phyloP scores from a whole-genome alignment of 345 rosid species.

The Eucalyptus albens region DNA sequence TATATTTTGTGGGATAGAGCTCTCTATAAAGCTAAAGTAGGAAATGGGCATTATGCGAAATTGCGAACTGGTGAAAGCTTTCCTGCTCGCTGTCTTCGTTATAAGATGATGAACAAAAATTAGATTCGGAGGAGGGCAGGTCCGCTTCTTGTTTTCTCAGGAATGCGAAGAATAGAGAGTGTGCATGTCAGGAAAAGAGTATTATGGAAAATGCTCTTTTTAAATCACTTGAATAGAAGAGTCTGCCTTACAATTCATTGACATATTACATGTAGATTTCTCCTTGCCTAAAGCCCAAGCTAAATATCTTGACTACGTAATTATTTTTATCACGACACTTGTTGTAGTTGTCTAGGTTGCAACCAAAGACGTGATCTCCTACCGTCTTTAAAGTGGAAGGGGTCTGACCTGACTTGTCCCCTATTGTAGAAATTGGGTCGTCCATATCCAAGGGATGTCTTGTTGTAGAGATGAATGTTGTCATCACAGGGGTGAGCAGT shows the following conservation, averaged over 20 bases:
- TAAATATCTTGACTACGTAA: background rate
- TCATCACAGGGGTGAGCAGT: background rate
- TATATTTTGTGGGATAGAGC: background rate
- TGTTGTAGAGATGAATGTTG: background rate
- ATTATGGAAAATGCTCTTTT: background rate
- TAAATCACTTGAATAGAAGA: background rate
- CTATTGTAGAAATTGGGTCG: background rate
- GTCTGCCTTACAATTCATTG: background rate
- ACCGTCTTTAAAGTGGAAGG: background rate
- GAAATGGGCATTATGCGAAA: background rate
- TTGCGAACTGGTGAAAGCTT: background rate
- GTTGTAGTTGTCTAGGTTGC: background rate
- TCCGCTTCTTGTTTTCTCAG: background rate
- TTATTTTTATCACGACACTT: background rate
- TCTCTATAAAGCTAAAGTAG: background rate
- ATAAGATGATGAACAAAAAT: background rate
- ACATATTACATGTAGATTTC: background rate
- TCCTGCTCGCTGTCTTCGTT: background rate
- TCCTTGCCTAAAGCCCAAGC: background rate
- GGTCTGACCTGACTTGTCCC: background rate
- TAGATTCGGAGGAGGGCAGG: background rate
- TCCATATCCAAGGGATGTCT: background rate
- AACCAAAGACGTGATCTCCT: background rate
- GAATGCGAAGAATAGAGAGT: background rate
- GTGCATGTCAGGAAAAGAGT: background rate